Evolutionary conservation across 495 filamentous ascomycete species (phyloP).

Genomic region (Monascus purpureus): DNA sequence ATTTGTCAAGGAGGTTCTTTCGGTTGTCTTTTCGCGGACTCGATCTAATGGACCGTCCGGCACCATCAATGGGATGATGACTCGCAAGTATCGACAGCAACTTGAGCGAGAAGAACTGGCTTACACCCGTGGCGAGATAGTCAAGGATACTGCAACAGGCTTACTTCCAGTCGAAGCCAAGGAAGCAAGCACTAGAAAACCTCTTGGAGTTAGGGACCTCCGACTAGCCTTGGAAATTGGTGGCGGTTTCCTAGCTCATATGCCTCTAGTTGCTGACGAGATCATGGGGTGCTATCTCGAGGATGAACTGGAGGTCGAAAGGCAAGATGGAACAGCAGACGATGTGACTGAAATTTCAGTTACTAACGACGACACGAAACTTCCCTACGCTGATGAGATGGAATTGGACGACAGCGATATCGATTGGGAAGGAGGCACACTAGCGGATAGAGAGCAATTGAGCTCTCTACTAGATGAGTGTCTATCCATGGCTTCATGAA

Average conservation of each 20-base stretch:
- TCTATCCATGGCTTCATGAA: slow-evolving; percentile 35
- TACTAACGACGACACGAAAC: slow-evolving; percentile 22
- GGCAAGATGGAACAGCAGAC: slow-evolving; percentile 34
- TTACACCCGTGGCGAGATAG: slow-evolving; percentile 51
- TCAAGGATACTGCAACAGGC: slow-evolving; percentile 46
- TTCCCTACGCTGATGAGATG: slow-evolving; percentile 35
- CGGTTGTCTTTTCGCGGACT: slow-evolving; percentile 62
- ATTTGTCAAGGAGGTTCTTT: slow-evolving; percentile 79
- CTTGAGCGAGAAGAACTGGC: slow-evolving; percentile 59
- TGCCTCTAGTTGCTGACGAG: slow-evolving; percentile 57
- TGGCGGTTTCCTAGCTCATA: slow-evolving; percentile 58
- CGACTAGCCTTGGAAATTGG: slow-evolving; percentile 60
- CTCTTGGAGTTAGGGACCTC: slow-evolving; percentile 67
- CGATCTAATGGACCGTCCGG: slow-evolving; percentile 65
- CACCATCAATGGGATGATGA: slow-evolving; percentile 59
- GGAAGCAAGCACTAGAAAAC: slow-evolving; percentile 47
- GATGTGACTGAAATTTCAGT: slow-evolving; percentile 13
- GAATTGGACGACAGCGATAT: slow-evolving; percentile 48
- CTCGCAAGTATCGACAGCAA: slow-evolving; percentile 58
- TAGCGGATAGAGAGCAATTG: slow-evolving; percentile 46
- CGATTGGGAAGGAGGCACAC: slow-evolving; percentile 60
- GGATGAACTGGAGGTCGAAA: slow-evolving; percentile 53
- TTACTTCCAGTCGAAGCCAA: slow-evolving; percentile 65
- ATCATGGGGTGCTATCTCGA: slow-evolving; percentile 62
- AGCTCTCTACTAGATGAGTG: slow-evolving; percentile 56